Evolutionary conservation across 1,284 basidiomycete genomes (phyloP).

Genomic region (Albatrellus sp.): DNA sequence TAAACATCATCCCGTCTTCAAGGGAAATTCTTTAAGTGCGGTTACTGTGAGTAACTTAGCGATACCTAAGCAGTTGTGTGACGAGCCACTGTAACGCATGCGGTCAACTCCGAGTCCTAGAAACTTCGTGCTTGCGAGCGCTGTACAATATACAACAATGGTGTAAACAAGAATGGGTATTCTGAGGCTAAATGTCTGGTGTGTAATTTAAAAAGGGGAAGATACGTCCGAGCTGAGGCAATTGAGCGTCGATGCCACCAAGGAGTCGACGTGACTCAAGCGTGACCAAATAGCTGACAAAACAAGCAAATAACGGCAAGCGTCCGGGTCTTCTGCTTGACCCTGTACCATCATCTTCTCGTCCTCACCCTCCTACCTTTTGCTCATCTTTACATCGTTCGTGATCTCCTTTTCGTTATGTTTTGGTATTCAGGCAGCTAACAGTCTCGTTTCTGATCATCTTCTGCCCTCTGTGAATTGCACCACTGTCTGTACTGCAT

Average conservation of each 20-base stretch:
- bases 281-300: constrained; percentile 12
- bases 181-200: too few species aligned
- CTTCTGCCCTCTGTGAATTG: constrained; percentile 1
- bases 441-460: background rate
- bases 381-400: constrained; percentile 11
- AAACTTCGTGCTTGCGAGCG: too few species aligned
- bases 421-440: constrained; percentile 3
- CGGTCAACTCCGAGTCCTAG: too few species aligned
- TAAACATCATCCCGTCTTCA: too few species aligned
- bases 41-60: too few species aligned
- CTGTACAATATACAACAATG: too few species aligned
- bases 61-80: too few species aligned
- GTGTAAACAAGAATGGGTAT: too few species aligned
- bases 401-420: constrained; percentile 5
- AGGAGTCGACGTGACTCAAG: constrained; percentile 6
- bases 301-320: constrained; percentile 9
- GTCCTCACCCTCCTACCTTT: constrained; percentile 11
- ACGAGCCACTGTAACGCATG: too few species aligned
- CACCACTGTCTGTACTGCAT: constrained; percentile 2
- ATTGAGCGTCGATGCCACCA: background rate
- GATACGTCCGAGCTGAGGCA: too few species aligned
- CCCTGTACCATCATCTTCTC: constrained; percentile 12
- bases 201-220: background rate
- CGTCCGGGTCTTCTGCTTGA: constrained; percentile 5
- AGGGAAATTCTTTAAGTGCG: too few species aligned